These are phyloP conservation scores for Cunninghamia lanceolata DNA, from an alignment of 75 land plant species.

Conservation along the genomic window DNA sequence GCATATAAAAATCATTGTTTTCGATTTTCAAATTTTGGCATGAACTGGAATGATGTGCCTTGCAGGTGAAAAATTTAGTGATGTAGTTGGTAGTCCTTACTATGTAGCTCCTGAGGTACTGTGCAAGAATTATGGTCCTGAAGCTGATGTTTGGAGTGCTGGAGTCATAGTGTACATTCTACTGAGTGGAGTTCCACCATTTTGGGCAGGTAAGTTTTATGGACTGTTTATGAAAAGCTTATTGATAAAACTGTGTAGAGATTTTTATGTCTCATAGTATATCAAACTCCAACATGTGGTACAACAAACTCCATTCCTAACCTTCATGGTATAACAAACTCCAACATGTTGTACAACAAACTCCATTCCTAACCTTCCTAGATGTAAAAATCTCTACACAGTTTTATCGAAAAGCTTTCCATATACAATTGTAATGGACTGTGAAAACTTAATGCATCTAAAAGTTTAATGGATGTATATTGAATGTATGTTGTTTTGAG, in stretches of 20 bases:
- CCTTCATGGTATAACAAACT: too few species aligned
- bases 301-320: not conserved
- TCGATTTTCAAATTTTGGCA: not conserved
- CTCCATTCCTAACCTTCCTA: too few species aligned
- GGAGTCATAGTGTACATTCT: slow-evolving; percentile 74
- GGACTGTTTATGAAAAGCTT: not conserved
- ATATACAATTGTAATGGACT: too few species aligned
- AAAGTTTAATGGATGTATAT: not conserved
- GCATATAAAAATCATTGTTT: not conserved
- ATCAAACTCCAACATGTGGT: not conserved
- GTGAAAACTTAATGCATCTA: not conserved
- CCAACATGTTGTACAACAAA: too few species aligned
- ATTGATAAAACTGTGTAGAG: not conserved
- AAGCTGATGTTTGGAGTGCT: slow-evolving; percentile 77
- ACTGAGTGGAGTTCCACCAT: slow-evolving; percentile 62
- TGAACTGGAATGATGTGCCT: not conserved
- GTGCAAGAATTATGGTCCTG: slow-evolving; percentile 58
- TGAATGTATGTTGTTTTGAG: slow-evolving; percentile 1
- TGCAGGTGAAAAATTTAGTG: slow-evolving; percentile 49
- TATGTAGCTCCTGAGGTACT: slow-evolving; percentile 80
- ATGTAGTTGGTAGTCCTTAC: slow-evolving; percentile 79
- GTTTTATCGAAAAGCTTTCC: too few species aligned
- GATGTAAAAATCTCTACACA: too few species aligned
- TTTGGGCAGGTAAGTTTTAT: slow-evolving; percentile 56
- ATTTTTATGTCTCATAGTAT: not conserved